phyloP scores from a whole-genome alignment of 805 yeast species.

The Jamesozyma lodderae region DNA sequence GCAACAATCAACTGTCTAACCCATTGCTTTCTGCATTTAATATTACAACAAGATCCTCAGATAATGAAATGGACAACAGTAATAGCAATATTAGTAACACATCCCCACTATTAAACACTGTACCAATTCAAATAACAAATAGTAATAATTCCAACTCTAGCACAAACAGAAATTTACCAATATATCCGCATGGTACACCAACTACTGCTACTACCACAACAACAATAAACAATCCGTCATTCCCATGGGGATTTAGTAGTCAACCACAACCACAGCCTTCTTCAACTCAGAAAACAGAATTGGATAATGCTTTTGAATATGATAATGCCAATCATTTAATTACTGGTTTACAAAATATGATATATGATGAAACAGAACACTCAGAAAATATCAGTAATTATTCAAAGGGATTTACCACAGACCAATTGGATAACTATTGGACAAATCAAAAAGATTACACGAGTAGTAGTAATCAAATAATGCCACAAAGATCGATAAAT shows the following conservation, averaged over 20 bases:
- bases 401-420: slow-evolving; percentile 28
- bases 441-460: slow-evolving; percentile 9
- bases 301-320: slow-evolving; percentile 24
- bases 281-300: not conserved
- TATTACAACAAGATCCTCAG: slow-evolving; percentile 5
- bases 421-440: slow-evolving; percentile 32
- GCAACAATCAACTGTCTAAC: not conserved
- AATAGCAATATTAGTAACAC: not conserved
- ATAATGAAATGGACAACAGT: not conserved
- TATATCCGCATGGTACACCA: not conserved
- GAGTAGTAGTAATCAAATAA: not conserved
- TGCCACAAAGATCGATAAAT: slow-evolving; percentile 1
- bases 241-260: not conserved
- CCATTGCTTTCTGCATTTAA: slow-evolving; percentile 5
- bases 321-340: slow-evolving; percentile 25
- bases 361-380: slow-evolving; percentile 25
- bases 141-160: not conserved
- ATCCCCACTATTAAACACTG: not conserved
- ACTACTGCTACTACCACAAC: not conserved
- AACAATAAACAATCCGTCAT: not conserved
- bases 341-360: slow-evolving; percentile 28
- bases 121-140: not conserved
- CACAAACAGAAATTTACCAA: not conserved
- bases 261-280: slow-evolving; percentile 2
- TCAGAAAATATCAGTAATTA: slow-evolving; percentile 23